These are phyloP conservation scores for Apiotrichum gamsii DNA, from an alignment of 1,284 basidiomycete species.

Conservation along the genomic window DNA sequence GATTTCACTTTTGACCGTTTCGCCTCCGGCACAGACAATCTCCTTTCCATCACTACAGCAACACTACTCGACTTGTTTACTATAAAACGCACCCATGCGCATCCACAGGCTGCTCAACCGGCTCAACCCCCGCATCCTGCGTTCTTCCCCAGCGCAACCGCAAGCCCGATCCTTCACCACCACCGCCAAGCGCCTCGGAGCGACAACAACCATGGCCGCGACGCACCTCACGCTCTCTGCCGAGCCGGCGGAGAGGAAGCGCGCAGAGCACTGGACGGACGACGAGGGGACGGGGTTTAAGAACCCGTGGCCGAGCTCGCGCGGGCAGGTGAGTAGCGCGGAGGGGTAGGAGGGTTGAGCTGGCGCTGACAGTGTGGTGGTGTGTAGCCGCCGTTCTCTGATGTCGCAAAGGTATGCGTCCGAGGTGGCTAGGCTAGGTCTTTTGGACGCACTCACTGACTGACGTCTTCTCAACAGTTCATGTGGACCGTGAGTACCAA, in stretches of 20 bases:
- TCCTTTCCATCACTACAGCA: too few relatives aligned
- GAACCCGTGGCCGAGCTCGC: constrained; percentile 52
- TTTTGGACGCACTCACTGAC: background rate
- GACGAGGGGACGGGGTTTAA: constrained; percentile 38
- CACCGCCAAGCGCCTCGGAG: too few relatives aligned
- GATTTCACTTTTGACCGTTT: too few relatives aligned
- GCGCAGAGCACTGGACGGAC: constrained; percentile 35
- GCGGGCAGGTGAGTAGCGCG: too few relatives aligned
- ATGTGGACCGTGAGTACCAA: constrained; percentile 7
- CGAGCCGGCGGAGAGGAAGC: constrained; percentile 2
- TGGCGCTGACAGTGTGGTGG: too few relatives aligned
- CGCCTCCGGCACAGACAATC: too few relatives aligned
- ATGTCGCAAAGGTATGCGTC: constrained; percentile 13
- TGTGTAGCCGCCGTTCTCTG: constrained; percentile 3
- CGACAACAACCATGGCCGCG: background rate
- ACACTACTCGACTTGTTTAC: background rate
- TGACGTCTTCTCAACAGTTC: constrained; percentile 6
- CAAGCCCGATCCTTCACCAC: background rate
- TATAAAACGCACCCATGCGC: background rate
- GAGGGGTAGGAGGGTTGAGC: too few relatives aligned
- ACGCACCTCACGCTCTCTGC: constrained; percentile 1
- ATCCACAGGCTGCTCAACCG: too few relatives aligned
- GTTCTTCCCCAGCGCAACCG: background rate
- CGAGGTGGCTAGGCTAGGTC: too few relatives aligned
- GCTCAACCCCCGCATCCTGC: too few relatives aligned